A percentile compares a stretch with the other conserved stretches of the same genome.
These are phyloP conservation scores for Hypoxylon crocopeplum DNA, from an alignment of 495 filamentous ascomycete species.

Conservation along the genomic window DNA sequence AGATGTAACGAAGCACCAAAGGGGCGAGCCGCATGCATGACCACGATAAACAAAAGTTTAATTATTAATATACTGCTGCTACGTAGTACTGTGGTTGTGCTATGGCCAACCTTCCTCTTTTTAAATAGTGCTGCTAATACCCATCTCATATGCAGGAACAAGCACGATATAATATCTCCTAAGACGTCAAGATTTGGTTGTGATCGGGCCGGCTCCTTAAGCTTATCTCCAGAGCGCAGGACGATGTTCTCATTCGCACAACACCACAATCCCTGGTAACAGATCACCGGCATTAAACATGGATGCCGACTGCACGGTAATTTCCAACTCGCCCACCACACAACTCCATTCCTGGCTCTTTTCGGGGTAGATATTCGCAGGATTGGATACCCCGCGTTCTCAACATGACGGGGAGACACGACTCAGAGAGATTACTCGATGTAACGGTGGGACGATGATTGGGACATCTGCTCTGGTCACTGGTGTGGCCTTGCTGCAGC, in stretches of 20 bases:
- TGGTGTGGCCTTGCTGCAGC: conserved; percentile 15
- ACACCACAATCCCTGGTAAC: neutral
- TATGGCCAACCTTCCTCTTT: conserved; percentile 25
- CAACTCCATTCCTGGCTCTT: neutral
- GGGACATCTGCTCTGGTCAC: conserved; percentile 28
- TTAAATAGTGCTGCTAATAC: conserved; percentile 5
- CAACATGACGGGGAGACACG: conserved; percentile 8
- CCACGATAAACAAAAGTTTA: neutral
- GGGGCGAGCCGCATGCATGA: conserved; percentile 10
- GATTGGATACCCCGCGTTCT: conserved; percentile 31
- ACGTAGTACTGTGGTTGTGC: conserved; percentile 14
- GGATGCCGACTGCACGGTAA: conserved; percentile 4
- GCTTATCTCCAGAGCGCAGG: neutral
- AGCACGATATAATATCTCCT: too few relatives aligned
- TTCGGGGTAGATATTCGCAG: neutral
- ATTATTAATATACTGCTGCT: conserved; percentile 4
- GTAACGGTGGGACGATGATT: conserved; percentile 34
- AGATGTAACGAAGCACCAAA: conserved; percentile 22
- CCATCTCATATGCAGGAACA: conserved; percentile 25
- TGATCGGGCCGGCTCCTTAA: conserved; percentile 24
- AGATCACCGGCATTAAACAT: conserved; percentile 4
- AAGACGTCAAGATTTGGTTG: conserved; percentile 10
- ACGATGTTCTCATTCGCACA: neutral
- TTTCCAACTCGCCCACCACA: too few relatives aligned
- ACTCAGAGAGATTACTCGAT: conserved; percentile 23